Evolutionary conservation across 805 yeast species (phyloP).

Genomic region (Candida vartiovaarae): DNA sequence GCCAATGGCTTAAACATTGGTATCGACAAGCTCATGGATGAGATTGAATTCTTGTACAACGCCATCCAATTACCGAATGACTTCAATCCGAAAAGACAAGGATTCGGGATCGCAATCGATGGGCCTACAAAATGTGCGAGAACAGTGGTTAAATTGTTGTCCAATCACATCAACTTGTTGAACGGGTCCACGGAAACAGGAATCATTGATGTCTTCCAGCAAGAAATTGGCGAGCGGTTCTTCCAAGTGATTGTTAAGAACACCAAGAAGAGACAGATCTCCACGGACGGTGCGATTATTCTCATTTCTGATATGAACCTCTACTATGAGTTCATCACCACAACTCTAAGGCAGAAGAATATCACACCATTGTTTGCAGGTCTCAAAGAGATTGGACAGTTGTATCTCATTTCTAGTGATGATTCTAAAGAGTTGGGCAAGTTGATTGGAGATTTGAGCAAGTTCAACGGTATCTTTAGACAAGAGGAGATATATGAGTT

Average conservation of each 20-base stretch:
- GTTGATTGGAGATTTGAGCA: constrained; percentile 72
- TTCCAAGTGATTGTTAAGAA: constrained; percentile 71
- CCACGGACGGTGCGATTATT: constrained; percentile 75
- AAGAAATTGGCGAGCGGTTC: constrained; percentile 86
- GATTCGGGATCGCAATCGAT: constrained; percentile 20
- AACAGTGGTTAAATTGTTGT: constrained; percentile 53
- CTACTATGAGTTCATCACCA: constrained; percentile 65
- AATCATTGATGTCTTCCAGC: constrained; percentile 86
- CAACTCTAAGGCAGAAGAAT: constrained; percentile 51
- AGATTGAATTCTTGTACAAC: constrained; percentile 56
- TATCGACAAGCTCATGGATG: constrained; percentile 79
- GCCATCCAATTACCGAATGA: constrained; percentile 54
- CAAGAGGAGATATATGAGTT: constrained; percentile 95
- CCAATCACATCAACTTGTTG: constrained; percentile 64
- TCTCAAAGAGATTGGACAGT: constrained; percentile 76
- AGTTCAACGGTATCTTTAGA: constrained; percentile 82
- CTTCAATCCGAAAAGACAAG: constrained; percentile 41
- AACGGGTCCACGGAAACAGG: constrained; percentile 82
- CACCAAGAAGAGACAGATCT: constrained; percentile 64
- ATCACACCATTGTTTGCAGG: constrained; percentile 73
- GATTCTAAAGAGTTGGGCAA: constrained; percentile 83
- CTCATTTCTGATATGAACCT: constrained; percentile 77
- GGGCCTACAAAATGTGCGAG: constrained; percentile 61
- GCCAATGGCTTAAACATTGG: constrained; percentile 94
- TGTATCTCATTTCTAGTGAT: constrained; percentile 62